These are phyloP conservation scores for Leucocoprinus sp. DNA, from an alignment of 768 basidiomycete genomes.

Conservation along the genomic window DNA sequence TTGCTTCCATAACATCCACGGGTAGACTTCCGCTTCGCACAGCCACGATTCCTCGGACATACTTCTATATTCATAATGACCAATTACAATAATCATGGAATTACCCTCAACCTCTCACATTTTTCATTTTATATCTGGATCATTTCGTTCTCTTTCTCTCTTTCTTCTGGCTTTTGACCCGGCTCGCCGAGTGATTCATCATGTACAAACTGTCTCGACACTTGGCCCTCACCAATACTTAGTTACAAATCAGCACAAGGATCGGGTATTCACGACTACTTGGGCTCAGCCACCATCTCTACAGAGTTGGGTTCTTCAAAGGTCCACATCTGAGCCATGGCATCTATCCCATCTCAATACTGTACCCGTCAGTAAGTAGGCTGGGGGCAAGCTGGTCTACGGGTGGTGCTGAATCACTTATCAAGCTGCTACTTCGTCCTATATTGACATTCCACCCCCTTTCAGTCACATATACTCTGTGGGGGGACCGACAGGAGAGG, in stretches of 20 bases:
- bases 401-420: not conserved
- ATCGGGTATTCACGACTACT: slow-evolving; percentile 38
- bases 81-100: not conserved
- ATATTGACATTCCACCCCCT: slow-evolving; percentile 40
- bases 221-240: slow-evolving; percentile 49
- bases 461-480: slow-evolving; percentile 40
- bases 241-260: slow-evolving; percentile 26
- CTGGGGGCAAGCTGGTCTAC: not conserved
- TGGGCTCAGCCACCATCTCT: slow-evolving; percentile 42
- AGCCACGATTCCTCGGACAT: too few species aligned
- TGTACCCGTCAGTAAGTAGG: slow-evolving; percentile 35
- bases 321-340: slow-evolving; percentile 17
- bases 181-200: slow-evolving; percentile 26
- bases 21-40: too few species aligned
- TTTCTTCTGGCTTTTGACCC: slow-evolving; percentile 44
- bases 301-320: slow-evolving; percentile 36
- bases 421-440: slow-evolving; percentile 46
- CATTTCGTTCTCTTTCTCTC: slow-evolving; percentile 43
- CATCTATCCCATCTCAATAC: slow-evolving; percentile 32
- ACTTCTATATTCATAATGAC: too few species aligned
- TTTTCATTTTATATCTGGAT: slow-evolving; percentile 37
- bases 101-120: not conserved
- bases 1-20: too few species aligned
- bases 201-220: slow-evolving; percentile 33
- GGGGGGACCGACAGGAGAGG: slow-evolving; percentile 45